phyloP scores from a whole-genome alignment of 2,329 filamentous ascomycete species.

The Chalaropsis thielavioides region DNA sequence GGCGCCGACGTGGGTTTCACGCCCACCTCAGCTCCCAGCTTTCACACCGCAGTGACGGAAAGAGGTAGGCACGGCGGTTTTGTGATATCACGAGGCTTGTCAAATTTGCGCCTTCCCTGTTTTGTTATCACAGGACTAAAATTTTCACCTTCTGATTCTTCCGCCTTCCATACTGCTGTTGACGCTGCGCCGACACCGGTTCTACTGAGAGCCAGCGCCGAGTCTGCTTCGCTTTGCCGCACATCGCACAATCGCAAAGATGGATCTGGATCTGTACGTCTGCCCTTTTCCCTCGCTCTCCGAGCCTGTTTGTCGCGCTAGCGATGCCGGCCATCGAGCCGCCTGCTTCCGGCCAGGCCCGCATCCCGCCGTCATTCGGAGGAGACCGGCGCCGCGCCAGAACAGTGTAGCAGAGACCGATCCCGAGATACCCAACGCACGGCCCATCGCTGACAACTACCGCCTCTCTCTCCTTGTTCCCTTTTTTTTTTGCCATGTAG shows the following conservation, averaged over 20 bases:
- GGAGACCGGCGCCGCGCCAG: neutral
- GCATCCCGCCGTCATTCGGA: neutral
- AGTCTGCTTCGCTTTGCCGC: neutral
- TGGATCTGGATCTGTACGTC: conserved; percentile 77
- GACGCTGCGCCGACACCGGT: neutral
- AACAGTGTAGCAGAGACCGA: neutral
- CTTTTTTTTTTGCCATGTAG: conserved; percentile 31
- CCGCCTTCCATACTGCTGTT: neutral
- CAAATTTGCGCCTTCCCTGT: neutral
- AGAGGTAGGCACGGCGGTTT: neutral
- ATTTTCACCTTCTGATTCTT: neutral
- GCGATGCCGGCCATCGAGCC: too few species aligned
- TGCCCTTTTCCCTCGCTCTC: neutral
- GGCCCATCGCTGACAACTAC: neutral
- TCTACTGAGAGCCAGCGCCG: neutral
- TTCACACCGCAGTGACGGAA: neutral
- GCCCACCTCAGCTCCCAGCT: neutral
- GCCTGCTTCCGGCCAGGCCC: neutral
- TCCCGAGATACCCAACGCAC: neutral
- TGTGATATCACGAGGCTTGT: neutral
- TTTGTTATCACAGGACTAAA: neutral
- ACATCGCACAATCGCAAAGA: conserved; percentile 30
- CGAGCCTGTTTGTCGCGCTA: neutral
- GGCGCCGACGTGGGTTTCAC: neutral
- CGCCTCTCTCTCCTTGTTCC: neutral